Conservation (phyloP, 139 green algal species). For the Nannochloris sp. region DNA sequence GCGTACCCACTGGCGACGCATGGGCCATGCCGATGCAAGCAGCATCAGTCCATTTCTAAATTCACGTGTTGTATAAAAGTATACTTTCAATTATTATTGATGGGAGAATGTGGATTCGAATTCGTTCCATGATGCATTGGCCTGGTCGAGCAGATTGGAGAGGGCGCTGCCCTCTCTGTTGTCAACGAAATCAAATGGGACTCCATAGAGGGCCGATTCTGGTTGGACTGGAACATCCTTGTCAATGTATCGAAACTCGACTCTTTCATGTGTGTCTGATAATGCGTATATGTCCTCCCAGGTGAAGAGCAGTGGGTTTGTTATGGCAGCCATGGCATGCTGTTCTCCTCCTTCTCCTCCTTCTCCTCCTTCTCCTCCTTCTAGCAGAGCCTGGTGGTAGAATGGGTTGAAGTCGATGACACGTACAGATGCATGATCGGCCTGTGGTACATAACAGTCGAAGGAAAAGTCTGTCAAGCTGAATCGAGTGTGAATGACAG, state of each 20-base stretch:
- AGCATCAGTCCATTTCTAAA: too few species aligned
- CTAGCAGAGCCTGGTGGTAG: not conserved
- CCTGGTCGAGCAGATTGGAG: constrained; percentile 1
- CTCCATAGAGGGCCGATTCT: constrained; percentile 25
- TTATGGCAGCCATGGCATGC: constrained; percentile 42
- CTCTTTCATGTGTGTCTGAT: not conserved
- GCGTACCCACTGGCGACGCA: too few species aligned
- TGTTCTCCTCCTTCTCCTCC: too few species aligned
- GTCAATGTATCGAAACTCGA: constrained; percentile 35
- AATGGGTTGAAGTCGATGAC: constrained; percentile 88
- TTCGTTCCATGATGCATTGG: not conserved
- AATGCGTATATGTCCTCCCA: constrained; percentile 56
- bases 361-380: too few species aligned
- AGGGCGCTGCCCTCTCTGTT: constrained; percentile 23
- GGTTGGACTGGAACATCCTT: constrained; percentile 27
- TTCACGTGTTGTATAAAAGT: too few species aligned
- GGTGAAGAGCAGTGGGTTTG: constrained; percentile 76
- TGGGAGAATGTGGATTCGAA: too few species aligned
- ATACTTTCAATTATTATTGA: too few species aligned
- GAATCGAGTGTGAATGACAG: constrained; percentile 34
- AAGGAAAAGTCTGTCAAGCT: constrained; percentile 32
- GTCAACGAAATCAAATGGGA: constrained; percentile 48
- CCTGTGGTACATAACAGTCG: constrained; percentile 76
- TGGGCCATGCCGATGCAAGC: too few species aligned
- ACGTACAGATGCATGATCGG: constrained; percentile 25